Evolutionary conservation across 345 rosid species (phyloP).

Genomic region (Brassica juncea): DNA sequence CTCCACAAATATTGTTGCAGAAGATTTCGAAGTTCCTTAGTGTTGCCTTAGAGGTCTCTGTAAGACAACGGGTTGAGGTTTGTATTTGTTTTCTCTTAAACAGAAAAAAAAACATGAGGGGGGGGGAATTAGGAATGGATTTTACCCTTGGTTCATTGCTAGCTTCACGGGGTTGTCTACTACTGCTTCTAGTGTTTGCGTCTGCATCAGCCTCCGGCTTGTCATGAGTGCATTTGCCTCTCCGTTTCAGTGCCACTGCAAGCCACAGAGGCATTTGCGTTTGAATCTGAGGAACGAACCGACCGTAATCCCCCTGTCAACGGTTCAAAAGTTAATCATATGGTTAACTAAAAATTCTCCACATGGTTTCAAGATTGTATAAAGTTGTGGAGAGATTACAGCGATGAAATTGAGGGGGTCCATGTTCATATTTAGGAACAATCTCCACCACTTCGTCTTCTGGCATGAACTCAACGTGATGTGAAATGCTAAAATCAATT

Average conservation of each 20-base stretch:
- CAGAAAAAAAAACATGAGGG: background rate
- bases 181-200: slow-evolving; percentile 47
- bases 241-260: slow-evolving; percentile 82
- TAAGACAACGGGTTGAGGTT: slow-evolving; percentile 7
- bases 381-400: too few species aligned
- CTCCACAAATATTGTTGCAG: slow-evolving; percentile 4
- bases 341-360: too few species aligned
- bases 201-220: slow-evolving; percentile 64
- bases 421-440: slow-evolving; percentile 77
- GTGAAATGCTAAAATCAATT: slow-evolving; percentile 3
- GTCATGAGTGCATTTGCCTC: slow-evolving; percentile 92
- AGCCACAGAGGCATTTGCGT: slow-evolving; percentile 84
- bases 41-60: slow-evolving; percentile 48
- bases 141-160: slow-evolving; percentile 65
- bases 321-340: background rate
- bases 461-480: slow-evolving; percentile 78
- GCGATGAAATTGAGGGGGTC: slow-evolving; percentile 55
- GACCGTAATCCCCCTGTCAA: slow-evolving; percentile 72
- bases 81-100: background rate
- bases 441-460: slow-evolving; percentile 78
- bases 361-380: too few species aligned
- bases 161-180: slow-evolving; percentile 51
- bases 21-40: slow-evolving; percentile 20
- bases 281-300: slow-evolving; percentile 71
- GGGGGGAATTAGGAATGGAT: too few species aligned